These are phyloP conservation scores for Osmozyma mogii DNA, from an alignment of 805 yeast genomes.

Conservation along the genomic window DNA sequence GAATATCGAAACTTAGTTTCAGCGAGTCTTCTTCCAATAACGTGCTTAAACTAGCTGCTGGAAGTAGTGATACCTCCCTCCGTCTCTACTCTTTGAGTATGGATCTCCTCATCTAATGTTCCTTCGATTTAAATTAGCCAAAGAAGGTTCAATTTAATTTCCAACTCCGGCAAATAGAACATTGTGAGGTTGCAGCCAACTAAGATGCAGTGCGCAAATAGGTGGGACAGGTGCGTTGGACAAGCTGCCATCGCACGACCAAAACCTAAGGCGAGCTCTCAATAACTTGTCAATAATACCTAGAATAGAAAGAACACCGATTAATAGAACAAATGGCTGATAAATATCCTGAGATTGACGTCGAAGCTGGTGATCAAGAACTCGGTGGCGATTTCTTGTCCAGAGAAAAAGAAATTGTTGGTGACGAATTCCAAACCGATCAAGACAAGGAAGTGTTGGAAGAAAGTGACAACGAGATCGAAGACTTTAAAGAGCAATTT, in stretches of 20 bases:
- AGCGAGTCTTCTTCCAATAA: constrained; percentile 21
- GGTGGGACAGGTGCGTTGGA: no score
- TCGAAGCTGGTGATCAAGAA: constrained; percentile 25
- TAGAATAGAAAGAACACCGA: no score
- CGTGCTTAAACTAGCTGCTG: constrained; percentile 43
- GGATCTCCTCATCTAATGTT: no score
- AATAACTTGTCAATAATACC: no score
- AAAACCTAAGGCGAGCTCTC: no score
- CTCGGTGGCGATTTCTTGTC: constrained; percentile 50
- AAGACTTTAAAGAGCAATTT: constrained; percentile 56
- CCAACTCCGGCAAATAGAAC: no score
- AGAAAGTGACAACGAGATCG: constrained; percentile 34
- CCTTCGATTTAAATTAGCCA: no score
- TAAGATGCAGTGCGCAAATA: no score
- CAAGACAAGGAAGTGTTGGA: constrained; percentile 45
- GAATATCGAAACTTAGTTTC: constrained; percentile 58
- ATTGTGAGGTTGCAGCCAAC: no score
- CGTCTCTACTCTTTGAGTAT: constrained; percentile 28
- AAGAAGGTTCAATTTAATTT: no score
- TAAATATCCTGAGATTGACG: constrained; percentile 64
- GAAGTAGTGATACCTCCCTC: constrained; percentile 60
- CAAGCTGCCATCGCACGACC: no score
- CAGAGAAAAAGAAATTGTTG: constrained; percentile 61
- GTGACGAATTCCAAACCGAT: constrained; percentile 65
- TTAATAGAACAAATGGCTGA: no score